These are phyloP conservation scores for Alternaria arbusti DNA, from an alignment of 2,329 filamentous ascomycete species.

Conservation along the genomic window DNA sequence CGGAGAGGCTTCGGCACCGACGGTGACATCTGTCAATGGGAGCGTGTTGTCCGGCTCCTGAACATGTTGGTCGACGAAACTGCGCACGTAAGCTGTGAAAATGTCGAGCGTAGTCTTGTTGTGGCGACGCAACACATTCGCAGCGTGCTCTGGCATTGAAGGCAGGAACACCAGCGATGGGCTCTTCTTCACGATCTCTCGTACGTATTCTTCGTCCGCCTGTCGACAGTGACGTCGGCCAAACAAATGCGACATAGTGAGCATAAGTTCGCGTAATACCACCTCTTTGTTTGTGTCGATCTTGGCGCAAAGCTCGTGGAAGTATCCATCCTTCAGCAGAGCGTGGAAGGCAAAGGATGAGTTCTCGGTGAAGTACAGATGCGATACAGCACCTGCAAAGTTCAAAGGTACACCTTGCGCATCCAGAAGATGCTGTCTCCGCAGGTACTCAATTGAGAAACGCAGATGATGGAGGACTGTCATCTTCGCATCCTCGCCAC, in stretches of 20 bases:
- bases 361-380: slow-evolving; percentile 79
- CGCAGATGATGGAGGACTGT: slow-evolving; percentile 77
- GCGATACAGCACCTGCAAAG: slow-evolving; percentile 72
- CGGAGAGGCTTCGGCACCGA: slow-evolving; percentile 46
- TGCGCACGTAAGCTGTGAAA: slow-evolving; percentile 72
- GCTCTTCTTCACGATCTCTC: slow-evolving; percentile 61
- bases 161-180: slow-evolving; percentile 72
- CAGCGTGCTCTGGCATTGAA: slow-evolving; percentile 64
- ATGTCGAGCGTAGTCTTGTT: slow-evolving; percentile 70
- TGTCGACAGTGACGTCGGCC: slow-evolving; percentile 62
- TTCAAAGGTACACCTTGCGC: slow-evolving; percentile 69
- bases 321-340: slow-evolving; percentile 73
- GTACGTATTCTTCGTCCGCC: slow-evolving; percentile 56
- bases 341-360: slow-evolving; percentile 79
- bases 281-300: slow-evolving; percentile 58
- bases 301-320: slow-evolving; percentile 67
- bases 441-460: slow-evolving; percentile 81
- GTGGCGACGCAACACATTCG: slow-evolving; percentile 63
- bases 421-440: slow-evolving; percentile 70
- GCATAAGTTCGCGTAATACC: slow-evolving; percentile 66
- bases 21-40: slow-evolving; percentile 63
- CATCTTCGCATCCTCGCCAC: slow-evolving; percentile 70
- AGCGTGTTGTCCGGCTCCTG: slow-evolving; percentile 60
- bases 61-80: slow-evolving; percentile 71
- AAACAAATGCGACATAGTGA: slow-evolving; percentile 75